phyloP scores from a whole-genome alignment of 768 basidiomycete species.

The Hemileccinum rubropunctum region DNA sequence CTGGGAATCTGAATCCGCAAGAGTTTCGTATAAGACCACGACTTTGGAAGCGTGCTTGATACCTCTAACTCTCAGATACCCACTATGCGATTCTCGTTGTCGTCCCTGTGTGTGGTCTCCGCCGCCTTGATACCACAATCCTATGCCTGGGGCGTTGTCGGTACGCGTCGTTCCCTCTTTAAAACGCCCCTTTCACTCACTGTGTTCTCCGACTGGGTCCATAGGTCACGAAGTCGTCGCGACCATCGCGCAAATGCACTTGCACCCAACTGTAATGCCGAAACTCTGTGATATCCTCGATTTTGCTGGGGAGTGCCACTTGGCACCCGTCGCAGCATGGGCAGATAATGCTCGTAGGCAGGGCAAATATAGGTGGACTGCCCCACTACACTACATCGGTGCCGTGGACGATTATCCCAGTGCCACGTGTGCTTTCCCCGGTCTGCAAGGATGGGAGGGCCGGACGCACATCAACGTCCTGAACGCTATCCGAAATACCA shows the following conservation, averaged over 20 bases:
- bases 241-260: constrained; percentile 90
- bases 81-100: constrained; percentile 20
- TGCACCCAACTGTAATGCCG: constrained; percentile 68
- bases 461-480: constrained; percentile 61
- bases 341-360: constrained; percentile 65
- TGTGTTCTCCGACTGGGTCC: not conserved
- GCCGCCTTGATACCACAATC: constrained; percentile 25
- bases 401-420: constrained; percentile 76
- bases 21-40: constrained; percentile 3
- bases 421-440: constrained; percentile 74
- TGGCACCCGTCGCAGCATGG: constrained; percentile 86
- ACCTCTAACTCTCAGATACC: constrained; percentile 9
- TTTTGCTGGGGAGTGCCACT: constrained; percentile 57
- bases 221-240: constrained; percentile 90
- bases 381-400: constrained; percentile 71
- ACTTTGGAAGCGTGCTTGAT: not conserved
- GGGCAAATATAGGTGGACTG: constrained; percentile 65
- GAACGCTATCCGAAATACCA: constrained; percentile 75
- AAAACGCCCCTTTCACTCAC: not conserved
- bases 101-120: constrained; percentile 13
- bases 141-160: constrained; percentile 42
- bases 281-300: constrained; percentile 69
- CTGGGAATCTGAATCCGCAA: not conserved
- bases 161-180: constrained; percentile 16
- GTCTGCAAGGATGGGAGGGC: constrained; percentile 70